These are phyloP conservation scores for Plasmodium knowlesi DNA, from an alignment of 169 alveolate species.

Conservation along the genomic window DNA sequence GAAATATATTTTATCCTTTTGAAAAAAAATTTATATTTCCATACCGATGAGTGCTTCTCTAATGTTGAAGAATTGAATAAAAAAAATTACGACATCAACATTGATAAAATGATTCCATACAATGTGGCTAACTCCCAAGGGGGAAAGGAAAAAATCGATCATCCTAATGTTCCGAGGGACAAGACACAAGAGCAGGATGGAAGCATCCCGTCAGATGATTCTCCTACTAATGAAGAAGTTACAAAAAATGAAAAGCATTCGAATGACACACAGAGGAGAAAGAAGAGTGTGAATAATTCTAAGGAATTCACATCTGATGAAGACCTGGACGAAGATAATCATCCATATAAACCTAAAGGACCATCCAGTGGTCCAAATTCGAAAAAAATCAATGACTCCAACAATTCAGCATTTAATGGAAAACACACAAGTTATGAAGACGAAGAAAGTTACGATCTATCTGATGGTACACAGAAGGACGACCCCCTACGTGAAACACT, in stretches of 20 bases:
- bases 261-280: neutral
- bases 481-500: neutral
- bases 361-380: neutral
- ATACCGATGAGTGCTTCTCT: conserved; percentile 28
- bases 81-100: conserved; percentile 46
- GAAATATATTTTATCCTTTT: conserved; percentile 70
- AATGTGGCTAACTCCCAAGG: neutral
- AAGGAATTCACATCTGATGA: neutral
- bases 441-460: neutral
- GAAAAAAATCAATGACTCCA: neutral
- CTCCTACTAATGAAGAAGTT: neutral
- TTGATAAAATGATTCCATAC: conserved; percentile 42
- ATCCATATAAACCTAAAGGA: neutral
- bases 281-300: neutral
- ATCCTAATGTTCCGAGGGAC: neutral
- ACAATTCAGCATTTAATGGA: neutral
- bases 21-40: conserved; percentile 70
- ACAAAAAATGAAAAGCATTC: neutral
- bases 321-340: neutral
- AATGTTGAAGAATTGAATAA: neutral
- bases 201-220: neutral
- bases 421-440: neutral
- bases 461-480: neutral
- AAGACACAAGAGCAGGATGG: neutral
- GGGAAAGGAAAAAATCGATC: neutral